phyloP scores from a whole-genome alignment of 306 rosid genomes.

The Begonia peltatifolia region DNA sequence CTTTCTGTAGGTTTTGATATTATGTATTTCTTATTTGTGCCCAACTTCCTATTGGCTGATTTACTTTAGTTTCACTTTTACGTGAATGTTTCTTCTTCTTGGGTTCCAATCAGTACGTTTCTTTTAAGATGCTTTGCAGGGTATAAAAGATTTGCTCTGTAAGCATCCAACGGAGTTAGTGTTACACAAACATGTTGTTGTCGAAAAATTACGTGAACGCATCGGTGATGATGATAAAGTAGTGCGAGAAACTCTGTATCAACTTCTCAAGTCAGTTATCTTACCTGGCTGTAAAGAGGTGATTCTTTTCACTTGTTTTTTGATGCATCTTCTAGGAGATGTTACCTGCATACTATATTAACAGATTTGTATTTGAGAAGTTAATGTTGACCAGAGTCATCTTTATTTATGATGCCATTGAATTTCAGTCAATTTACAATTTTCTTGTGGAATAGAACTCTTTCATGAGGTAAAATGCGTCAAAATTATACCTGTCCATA shows the following conservation, averaged over 20 bases:
- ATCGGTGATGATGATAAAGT: conserved; percentile 61
- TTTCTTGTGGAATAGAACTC: too few species aligned
- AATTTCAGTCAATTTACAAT: too few species aligned
- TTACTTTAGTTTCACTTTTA: not conserved
- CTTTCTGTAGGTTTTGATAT: too few species aligned
- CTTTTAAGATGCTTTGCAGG: conserved; percentile 59
- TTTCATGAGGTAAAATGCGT: too few species aligned
- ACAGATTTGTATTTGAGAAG: too few species aligned
- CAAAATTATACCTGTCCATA: too few species aligned
- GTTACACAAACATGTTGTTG: conserved; percentile 49
- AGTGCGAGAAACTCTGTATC: conserved; percentile 54
- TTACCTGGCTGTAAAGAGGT: conserved; percentile 79
- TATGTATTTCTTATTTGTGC: too few species aligned
- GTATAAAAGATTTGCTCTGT: conserved; percentile 57
- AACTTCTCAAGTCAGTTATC: conserved; percentile 53
- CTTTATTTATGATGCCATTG: too few species aligned
- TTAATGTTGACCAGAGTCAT: too few species aligned
- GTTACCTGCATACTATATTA: too few species aligned
- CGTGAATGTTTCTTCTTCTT: too few species aligned
- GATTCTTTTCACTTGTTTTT: conserved; percentile 1
- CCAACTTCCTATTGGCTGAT: not conserved
- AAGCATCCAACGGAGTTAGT: conserved; percentile 56
- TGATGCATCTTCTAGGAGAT: not conserved
- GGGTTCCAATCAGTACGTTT: not conserved
- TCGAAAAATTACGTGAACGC: conserved; percentile 72